Evolutionary conservation across 2,329 filamentous ascomycete genomes (phyloP).

Genomic region (Pyrenophora teres): DNA sequence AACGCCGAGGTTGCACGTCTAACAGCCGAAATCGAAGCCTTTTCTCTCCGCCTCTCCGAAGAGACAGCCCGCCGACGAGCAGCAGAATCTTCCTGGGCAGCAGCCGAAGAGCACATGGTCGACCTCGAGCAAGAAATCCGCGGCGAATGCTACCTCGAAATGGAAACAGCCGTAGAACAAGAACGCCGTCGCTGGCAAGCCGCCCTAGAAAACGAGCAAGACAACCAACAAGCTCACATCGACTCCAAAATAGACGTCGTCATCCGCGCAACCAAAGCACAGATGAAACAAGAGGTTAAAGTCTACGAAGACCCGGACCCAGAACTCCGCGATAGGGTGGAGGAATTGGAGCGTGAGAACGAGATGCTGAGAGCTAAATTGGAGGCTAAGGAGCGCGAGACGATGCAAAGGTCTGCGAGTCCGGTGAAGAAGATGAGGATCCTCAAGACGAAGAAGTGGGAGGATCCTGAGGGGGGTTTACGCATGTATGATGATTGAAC

Average conservation of each 20-base stretch:
- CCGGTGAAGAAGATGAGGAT: conserved; percentile 57
- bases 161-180: conserved; percentile 74
- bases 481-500: conserved; percentile 26
- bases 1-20: conserved; percentile 82
- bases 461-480: conserved; percentile 39
- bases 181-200: conserved; percentile 83
- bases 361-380: conserved; percentile 45
- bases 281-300: conserved; percentile 46
- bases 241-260: conserved; percentile 84
- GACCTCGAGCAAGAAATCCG: conserved; percentile 83
- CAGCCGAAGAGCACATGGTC: conserved; percentile 66
- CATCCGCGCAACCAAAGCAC: conserved; percentile 57
- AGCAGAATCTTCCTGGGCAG: conserved; percentile 73
- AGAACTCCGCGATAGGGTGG: conserved; percentile 44
- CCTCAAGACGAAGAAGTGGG: conserved; percentile 56
- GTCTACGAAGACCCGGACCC: conserved; percentile 51
- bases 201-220: conserved; percentile 74
- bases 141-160: conserved; percentile 86
- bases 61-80: conserved; percentile 73
- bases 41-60: conserved; percentile 70
- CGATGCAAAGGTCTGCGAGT: conserved; percentile 44
- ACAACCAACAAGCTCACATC: conserved; percentile 80
- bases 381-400: conserved; percentile 49
- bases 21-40: conserved; percentile 73
- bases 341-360: conserved; percentile 54